Conservation (phyloP, 768 basidiomycete genomes). For the Chiua virens region DNA sequence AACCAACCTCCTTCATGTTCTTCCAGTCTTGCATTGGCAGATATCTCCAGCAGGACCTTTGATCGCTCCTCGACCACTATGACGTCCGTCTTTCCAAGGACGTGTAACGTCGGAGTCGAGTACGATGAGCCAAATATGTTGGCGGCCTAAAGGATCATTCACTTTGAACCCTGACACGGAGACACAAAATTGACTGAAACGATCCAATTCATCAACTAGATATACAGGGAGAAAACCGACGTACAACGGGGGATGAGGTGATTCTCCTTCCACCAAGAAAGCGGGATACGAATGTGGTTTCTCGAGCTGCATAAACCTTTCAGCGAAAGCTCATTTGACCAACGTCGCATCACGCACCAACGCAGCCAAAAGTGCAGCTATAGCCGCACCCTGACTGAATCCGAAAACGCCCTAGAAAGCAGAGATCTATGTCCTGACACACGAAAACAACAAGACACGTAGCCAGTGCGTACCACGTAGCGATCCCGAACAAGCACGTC, state of each 20-base stretch:
- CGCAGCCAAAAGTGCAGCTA: conserved; percentile 70
- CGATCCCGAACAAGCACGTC: conserved; percentile 56
- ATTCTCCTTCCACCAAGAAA: conserved; percentile 61
- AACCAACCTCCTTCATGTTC: conserved; percentile 76
- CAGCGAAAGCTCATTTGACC: neutral
- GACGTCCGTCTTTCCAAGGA: conserved; percentile 75
- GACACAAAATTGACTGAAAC: conserved; percentile 65
- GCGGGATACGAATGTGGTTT: conserved; percentile 50
- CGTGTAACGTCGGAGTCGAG: conserved; percentile 73
- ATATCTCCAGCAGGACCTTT: conserved; percentile 51
- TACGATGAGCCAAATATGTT: conserved; percentile 52
- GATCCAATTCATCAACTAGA: neutral
- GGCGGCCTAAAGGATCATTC: conserved; percentile 44
- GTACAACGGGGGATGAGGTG: conserved; percentile 77
- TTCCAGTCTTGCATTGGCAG: conserved; percentile 62
- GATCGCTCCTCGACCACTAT: conserved; percentile 74
- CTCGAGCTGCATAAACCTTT: conserved; percentile 45
- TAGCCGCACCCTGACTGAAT: conserved; percentile 71
- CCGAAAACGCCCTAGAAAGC: conserved; percentile 68
- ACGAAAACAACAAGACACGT: neutral
- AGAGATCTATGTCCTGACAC: neutral
- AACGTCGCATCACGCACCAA: conserved; percentile 47
- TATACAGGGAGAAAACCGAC: conserved; percentile 16
- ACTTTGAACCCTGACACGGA: conserved; percentile 72
- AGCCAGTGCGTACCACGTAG: conserved; percentile 56